Evolutionary conservation across 2,329 filamentous ascomycete species (phyloP), one percentile per base, ranked within the genome.

Genomic region (Monosporascus sp.): DNA sequence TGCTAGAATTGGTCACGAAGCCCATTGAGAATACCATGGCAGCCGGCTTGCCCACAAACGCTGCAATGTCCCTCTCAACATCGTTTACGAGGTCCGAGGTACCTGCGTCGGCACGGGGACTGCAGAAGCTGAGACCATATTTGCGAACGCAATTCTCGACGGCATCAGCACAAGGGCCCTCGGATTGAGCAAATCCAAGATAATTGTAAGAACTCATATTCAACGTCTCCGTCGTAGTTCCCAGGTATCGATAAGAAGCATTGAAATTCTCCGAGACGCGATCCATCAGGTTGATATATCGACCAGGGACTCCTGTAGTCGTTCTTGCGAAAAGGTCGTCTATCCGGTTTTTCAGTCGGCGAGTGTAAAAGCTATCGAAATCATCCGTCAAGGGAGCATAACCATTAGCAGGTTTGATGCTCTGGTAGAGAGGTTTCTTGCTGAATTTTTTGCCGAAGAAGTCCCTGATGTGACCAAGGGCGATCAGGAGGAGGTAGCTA

Each of bases 201-300:
- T 99, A 99, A 74, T 99, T 99, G 81, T 99, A 99, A 1, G 94
- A 99, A 76, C 93, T 97, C 87, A 99, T 88, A 75, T 99, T 99
- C 64, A 99, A 78, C 0, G 94, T 97, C 73, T 99, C 91, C 1
- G 93, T 97, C 55, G 84, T 87, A 48, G 91, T 96, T 54, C 94
- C 94, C 2, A 90, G 92, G 71, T 91, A 86, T 69, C 89, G 84
- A 77, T 96, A 99, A 54, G 88, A 87, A 66, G 87, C 82, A 75
- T 99, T 99, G 78, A 90, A 91, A 69, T 99, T 91, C 67, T 93
- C 83, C 3, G 92, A 96, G 63, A 84, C 87, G 66, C 94, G 90
- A 71, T 97, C 93, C 62, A 97, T 82, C 40, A 99, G 79, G 24
- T 90, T 97, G 65, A 99, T 95, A 76, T 84, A 97, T 58, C 94